These are phyloP conservation scores for Acer saccharum DNA, from an alignment of 345 rosid genomes.

Conservation along the genomic window DNA sequence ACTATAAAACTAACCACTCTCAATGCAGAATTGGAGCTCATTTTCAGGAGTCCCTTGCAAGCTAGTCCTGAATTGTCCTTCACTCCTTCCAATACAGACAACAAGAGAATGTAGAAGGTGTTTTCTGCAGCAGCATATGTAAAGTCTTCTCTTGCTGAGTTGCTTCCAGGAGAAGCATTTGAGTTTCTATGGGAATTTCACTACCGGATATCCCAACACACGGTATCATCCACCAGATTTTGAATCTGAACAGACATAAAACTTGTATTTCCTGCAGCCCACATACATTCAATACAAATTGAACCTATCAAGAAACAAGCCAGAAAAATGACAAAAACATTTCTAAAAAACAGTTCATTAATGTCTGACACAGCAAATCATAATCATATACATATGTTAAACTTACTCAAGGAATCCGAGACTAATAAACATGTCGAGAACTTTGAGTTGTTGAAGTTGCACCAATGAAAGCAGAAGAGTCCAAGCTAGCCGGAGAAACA, in stretches of 20 bases:
- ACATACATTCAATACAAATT: neutral
- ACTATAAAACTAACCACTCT: conserved; percentile 42
- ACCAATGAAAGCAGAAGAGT: conserved; percentile 48
- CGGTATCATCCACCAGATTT: conserved; percentile 80
- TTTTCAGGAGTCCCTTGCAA: conserved; percentile 55
- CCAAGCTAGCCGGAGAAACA: conserved; percentile 35
- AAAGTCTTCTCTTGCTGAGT: conserved; percentile 34
- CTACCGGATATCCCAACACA: conserved; percentile 46
- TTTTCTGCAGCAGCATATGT: conserved; percentile 14
- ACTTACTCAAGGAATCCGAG: conserved; percentile 62
- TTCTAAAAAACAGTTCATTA: too few species aligned
- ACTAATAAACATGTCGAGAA: conserved; percentile 56
- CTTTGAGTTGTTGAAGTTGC: conserved; percentile 38
- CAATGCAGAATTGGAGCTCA: conserved; percentile 60
- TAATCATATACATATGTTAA: neutral
- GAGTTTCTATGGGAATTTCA: conserved; percentile 62
- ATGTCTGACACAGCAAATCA: too few species aligned
- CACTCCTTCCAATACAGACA: conserved; percentile 48
- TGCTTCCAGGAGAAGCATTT: conserved; percentile 55
- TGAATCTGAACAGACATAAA: conserved; percentile 54
- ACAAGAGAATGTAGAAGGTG: conserved; percentile 43
- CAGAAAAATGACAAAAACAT: too few species aligned
- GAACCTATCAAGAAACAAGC: neutral
- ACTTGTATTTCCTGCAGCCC: conserved; percentile 44
- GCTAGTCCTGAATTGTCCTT: conserved; percentile 51